Percentiles rank a stretch among this genome's conserved stretches.
Evolutionary conservation across 164 flowering plant species (phyloP).

Genomic region (Sedum album): DNA sequence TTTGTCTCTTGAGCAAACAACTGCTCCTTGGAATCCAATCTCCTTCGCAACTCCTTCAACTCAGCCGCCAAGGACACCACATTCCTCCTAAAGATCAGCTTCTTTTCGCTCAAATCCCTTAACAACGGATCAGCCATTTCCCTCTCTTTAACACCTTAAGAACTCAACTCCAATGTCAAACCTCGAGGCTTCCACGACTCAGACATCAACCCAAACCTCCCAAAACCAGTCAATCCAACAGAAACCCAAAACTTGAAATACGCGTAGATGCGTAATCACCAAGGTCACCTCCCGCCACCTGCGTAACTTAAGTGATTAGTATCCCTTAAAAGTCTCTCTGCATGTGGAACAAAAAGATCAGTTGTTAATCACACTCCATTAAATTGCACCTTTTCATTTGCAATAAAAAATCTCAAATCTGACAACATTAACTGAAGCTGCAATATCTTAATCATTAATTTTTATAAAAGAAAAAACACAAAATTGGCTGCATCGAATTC

Average conservation of each 20-base stretch:
- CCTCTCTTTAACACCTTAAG: neutral
- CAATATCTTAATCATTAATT: too few species aligned
- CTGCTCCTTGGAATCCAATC: slow-evolving; percentile 58
- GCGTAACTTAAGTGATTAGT: neutral
- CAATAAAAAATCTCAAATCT: too few species aligned
- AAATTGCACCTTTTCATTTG: too few species aligned
- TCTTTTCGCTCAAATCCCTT: slow-evolving; percentile 81
- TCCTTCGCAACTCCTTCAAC: slow-evolving; percentile 76
- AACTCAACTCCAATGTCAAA: neutral
- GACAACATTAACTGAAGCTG: too few species aligned
- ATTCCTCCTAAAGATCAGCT: slow-evolving; percentile 60
- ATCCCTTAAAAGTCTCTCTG: neutral
- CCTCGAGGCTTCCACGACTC: neutral
- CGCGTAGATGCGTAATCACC: neutral
- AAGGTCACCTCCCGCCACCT: neutral
- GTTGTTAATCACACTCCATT: neutral
- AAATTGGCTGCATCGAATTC: too few species aligned
- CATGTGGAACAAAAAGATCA: neutral
- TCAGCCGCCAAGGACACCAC: slow-evolving; percentile 81
- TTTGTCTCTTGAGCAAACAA: slow-evolving; percentile 54
- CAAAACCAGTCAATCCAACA: neutral
- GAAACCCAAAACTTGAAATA: neutral
- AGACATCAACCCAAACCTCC: neutral
- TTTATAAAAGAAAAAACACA: too few species aligned
- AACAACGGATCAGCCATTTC: slow-evolving; percentile 55